These are phyloP conservation scores for Dictyostelium brefeldianum DNA, from an alignment of 78 protist species.

Conservation along the genomic window DNA sequence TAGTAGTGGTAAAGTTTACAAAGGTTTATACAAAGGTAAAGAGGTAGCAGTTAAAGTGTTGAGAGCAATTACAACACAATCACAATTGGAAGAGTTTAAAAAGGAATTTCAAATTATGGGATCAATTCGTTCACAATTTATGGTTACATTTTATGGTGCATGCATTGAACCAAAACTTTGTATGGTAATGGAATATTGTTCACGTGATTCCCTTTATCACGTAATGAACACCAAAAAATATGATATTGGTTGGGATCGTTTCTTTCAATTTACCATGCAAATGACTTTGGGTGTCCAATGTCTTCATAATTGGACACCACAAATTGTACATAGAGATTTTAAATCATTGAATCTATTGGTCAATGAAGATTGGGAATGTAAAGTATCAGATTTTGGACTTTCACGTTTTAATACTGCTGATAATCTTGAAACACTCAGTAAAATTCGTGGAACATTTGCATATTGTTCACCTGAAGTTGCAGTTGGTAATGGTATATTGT, in stretches of 20 bases:
- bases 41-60: conserved; percentile 85
- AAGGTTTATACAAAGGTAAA: conserved; percentile 74
- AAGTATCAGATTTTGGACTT: conserved; percentile 82
- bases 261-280: conserved; percentile 75
- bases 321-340: conserved; percentile 81
- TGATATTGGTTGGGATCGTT: conserved; percentile 78
- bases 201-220: conserved; percentile 69
- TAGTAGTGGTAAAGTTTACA: conserved; percentile 76
- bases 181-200: conserved; percentile 84
- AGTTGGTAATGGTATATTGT: conserved; percentile 55
- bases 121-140: conserved; percentile 62
- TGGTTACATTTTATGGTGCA: conserved; percentile 81
- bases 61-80: conserved; percentile 42
- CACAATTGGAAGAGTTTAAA: conserved; percentile 73
- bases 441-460: conserved; percentile 84
- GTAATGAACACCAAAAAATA: conserved; percentile 78
- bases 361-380: conserved; percentile 79
- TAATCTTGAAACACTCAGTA: conserved; percentile 71
- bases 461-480: conserved; percentile 83
- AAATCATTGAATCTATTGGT: conserved; percentile 81
- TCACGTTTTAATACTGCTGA: conserved; percentile 77
- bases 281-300: conserved; percentile 65
- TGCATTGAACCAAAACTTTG: conserved; percentile 69
- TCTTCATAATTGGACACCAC: conserved; percentile 73
- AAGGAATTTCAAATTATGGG: conserved; percentile 85